These are phyloP conservation scores for Xylaria scruposa DNA, from an alignment of 495 filamentous ascomycete genomes.

Conservation along the genomic window DNA sequence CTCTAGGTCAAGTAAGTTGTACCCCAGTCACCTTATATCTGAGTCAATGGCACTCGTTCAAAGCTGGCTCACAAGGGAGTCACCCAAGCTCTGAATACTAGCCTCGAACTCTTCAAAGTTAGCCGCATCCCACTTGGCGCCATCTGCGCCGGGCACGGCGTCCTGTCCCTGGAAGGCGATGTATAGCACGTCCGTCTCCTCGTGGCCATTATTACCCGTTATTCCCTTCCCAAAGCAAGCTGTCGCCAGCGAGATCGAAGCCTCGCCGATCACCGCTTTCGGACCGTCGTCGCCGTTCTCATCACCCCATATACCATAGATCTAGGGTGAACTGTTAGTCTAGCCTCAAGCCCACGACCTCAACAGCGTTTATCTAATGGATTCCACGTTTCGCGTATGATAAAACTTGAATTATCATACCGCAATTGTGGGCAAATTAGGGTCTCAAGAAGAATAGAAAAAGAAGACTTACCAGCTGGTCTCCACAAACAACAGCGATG, in stretches of 20 bases:
- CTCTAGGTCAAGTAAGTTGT: too few relatives aligned
- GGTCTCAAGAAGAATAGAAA: background rate
- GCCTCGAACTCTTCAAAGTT: slow-evolving; percentile 55
- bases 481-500: slow-evolving; percentile 67
- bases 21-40: too few relatives aligned
- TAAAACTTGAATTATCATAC: too few relatives aligned
- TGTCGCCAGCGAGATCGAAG: slow-evolving; percentile 62
- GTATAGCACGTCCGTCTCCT: slow-evolving; percentile 59
- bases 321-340: slow-evolving; percentile 36
- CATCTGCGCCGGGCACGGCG: slow-evolving; percentile 55
- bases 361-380: background rate
- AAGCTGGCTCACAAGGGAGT: slow-evolving; percentile 42
- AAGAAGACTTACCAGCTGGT: slow-evolving; percentile 54
- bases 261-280: slow-evolving; percentile 60
- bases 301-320: slow-evolving; percentile 74
- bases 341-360: background rate
- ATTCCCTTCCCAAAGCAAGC: slow-evolving; percentile 60
- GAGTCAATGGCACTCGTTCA: background rate
- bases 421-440: too few relatives aligned
- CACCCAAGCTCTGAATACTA: slow-evolving; percentile 56
- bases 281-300: slow-evolving; percentile 61
- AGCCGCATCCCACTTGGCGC: slow-evolving; percentile 57
- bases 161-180: slow-evolving; percentile 59
- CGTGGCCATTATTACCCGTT: slow-evolving; percentile 59
- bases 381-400: background rate